Percentiles rank a stretch among this genome's conserved stretches.
Evolutionary conservation across 2,329 filamentous ascomycete genomes (phyloP).

Genomic region (Byssothecium circinans): DNA sequence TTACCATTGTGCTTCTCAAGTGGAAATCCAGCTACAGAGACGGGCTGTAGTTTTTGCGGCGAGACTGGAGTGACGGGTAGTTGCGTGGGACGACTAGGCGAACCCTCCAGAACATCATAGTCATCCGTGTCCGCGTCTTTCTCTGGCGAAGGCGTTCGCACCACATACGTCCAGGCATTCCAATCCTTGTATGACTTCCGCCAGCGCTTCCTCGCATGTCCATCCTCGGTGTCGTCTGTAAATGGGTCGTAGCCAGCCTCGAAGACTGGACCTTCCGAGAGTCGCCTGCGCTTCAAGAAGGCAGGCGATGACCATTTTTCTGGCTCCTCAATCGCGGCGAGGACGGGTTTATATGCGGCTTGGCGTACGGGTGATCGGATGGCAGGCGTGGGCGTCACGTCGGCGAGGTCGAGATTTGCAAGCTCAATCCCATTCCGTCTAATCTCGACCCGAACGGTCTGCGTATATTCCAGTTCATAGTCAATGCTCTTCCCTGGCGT

Average conservation of each 20-base stretch:
- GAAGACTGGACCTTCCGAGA: slow-evolving; percentile 69
- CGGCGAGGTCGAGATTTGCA: slow-evolving; percentile 58
- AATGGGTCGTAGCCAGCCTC: slow-evolving; percentile 68
- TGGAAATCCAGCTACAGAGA: slow-evolving; percentile 7
- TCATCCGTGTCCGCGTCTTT: slow-evolving; percentile 37
- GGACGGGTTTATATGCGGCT: slow-evolving; percentile 3
- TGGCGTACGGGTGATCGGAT: slow-evolving; percentile 26
- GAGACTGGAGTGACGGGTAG: slow-evolving; percentile 33
- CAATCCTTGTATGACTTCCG: slow-evolving; percentile 70
- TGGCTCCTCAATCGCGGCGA: slow-evolving; percentile 9
- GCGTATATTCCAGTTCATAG: slow-evolving; percentile 58
- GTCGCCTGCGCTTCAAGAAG: slow-evolving; percentile 68
- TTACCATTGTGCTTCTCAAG: neutral
- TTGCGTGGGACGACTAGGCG: slow-evolving; percentile 27
- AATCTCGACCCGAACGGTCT: slow-evolving; percentile 42
- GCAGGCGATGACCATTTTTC: slow-evolving; percentile 72
- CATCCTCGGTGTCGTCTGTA: slow-evolving; percentile 60
- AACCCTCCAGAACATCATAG: slow-evolving; percentile 14
- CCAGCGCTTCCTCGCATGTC: slow-evolving; percentile 67
- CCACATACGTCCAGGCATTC: slow-evolving; percentile 73
- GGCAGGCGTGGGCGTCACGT: slow-evolving; percentile 33
- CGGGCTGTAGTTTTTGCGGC: slow-evolving; percentile 4
- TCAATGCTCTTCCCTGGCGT: slow-evolving; percentile 61
- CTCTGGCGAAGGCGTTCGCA: slow-evolving; percentile 71
- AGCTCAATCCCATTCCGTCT: slow-evolving; percentile 52